These are phyloP conservation scores for Corinectria fuckeliana DNA, from an alignment of 2,329 filamentous ascomycete genomes.

Conservation along the genomic window DNA sequence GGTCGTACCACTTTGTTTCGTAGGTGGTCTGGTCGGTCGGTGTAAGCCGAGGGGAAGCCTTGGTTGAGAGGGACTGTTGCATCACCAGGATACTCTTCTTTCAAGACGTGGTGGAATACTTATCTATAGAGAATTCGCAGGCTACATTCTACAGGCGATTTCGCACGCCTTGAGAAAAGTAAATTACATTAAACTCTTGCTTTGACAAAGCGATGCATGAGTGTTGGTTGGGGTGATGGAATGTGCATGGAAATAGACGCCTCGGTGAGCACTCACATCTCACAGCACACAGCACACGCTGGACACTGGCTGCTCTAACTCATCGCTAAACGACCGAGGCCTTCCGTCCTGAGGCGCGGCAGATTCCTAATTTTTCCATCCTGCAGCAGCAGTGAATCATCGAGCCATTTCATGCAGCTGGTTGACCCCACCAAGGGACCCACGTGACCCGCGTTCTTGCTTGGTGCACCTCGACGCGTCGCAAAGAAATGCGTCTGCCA, in stretches of 20 bases:
- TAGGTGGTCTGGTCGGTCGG: background rate
- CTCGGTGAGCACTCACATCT: background rate
- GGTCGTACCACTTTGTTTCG: background rate
- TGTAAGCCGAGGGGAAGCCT: constrained; percentile 4
- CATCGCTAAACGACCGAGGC: background rate
- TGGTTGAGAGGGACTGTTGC: background rate
- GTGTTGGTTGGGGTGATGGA: too few species aligned
- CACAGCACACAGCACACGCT: too few species aligned
- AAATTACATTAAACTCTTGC: too few species aligned
- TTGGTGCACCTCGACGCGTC: constrained; percentile 19
- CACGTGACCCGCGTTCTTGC: constrained; percentile 21
- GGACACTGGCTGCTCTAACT: background rate
- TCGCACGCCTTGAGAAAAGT: too few species aligned
- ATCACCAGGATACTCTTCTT: background rate
- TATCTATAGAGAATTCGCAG: too few species aligned
- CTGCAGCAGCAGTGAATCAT: background rate
- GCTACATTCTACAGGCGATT: too few species aligned
- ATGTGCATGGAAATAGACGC: background rate
- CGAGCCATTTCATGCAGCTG: background rate
- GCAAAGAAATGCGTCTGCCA: constrained; percentile 16
- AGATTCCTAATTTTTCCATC: too few species aligned
- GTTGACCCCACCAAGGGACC: background rate
- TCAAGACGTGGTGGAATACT: background rate
- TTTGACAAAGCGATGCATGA: too few species aligned
- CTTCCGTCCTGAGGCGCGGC: background rate